Percentiles rank a stretch among this genome's conserved stretches.
Evolutionary conservation across 1,139 yeast species (phyloP).

Genomic region (Sugiyamaella neomexicana): DNA sequence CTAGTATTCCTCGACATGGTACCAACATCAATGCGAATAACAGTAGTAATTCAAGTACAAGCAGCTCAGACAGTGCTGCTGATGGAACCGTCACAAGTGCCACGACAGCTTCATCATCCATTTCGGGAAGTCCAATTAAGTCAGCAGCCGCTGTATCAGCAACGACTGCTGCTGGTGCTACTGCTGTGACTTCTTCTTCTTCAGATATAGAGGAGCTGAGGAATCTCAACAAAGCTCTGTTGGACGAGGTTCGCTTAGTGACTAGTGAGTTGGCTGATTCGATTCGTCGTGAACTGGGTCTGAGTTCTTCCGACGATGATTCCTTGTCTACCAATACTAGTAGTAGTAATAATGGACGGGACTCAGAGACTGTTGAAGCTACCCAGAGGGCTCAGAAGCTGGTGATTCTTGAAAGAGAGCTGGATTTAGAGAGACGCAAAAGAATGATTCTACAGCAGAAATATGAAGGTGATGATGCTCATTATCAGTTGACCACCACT

Average conservation of each 20-base stretch:
- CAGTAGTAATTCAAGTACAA: conserved; percentile 10
- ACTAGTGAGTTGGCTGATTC: conserved; percentile 43
- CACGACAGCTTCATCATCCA: conserved; percentile 11
- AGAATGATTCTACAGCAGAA: conserved; percentile 34
- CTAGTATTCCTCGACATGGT: not conserved
- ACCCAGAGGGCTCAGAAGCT: conserved; percentile 31
- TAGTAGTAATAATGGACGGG: not conserved
- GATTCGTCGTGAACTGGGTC: conserved; percentile 40
- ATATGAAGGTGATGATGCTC: conserved; percentile 17
- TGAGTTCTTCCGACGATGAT: conserved; percentile 25
- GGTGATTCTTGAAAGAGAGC: conserved; percentile 34
- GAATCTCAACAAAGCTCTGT: conserved; percentile 30
- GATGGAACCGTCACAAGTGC: conserved; percentile 7
- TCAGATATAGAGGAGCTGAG: conserved; percentile 21
- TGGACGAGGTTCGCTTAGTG: conserved; percentile 41
- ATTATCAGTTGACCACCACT: conserved; percentile 15
- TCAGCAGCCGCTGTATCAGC: not conserved
- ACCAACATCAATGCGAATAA: not conserved
- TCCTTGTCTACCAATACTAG: conserved; percentile 7
- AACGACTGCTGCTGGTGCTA: not conserved
- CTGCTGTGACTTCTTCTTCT: not conserved
- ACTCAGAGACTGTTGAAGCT: conserved; percentile 7
- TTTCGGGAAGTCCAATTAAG: conserved; percentile 9
- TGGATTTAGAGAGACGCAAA: conserved; percentile 40
- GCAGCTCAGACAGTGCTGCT: conserved; percentile 2